Percentiles rank a stretch among this genome's conserved stretches.
Evolutionary conservation across 1,284 basidiomycete genomes (phyloP).

Genomic region (Ceratobasidium sp.): DNA sequence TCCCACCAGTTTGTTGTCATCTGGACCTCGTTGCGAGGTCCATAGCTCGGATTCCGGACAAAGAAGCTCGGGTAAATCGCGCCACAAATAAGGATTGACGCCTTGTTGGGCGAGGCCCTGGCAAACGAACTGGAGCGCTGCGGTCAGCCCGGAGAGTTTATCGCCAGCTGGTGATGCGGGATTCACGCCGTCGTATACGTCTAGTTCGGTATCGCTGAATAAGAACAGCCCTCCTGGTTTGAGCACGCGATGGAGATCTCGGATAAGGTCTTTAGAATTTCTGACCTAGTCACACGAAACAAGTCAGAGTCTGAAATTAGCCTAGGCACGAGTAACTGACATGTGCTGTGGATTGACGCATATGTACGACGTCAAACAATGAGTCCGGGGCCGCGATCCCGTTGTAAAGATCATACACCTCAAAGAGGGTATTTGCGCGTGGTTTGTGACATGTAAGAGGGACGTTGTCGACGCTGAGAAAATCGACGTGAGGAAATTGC

Average conservation of each 20-base stretch:
- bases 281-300: neutral
- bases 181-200: conserved; percentile 6
- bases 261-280: neutral
- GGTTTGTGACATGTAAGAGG: conserved; percentile 7
- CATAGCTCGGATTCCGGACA: neutral
- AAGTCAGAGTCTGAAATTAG: neutral
- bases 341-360: neutral
- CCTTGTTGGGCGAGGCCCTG: neutral
- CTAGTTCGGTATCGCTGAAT: neutral
- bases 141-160: neutral
- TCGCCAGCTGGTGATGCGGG: neutral
- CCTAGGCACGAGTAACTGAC: neutral
- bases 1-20: neutral
- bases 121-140: neutral
- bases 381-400: neutral
- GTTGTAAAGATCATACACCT: neutral
- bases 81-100: conserved; percentile 1
- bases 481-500: neutral
- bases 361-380: neutral
- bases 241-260: conserved; percentile 10
- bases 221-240: conserved; percentile 11
- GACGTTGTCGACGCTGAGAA: neutral
- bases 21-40: neutral
- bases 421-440: conserved; percentile 8
- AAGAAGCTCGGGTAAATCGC: neutral